A percentile compares a stretch with the other conserved stretches of the same genome.
Conservation (phyloP, 208 protist genomes). For the Wallacemonas sp. region DNA sequence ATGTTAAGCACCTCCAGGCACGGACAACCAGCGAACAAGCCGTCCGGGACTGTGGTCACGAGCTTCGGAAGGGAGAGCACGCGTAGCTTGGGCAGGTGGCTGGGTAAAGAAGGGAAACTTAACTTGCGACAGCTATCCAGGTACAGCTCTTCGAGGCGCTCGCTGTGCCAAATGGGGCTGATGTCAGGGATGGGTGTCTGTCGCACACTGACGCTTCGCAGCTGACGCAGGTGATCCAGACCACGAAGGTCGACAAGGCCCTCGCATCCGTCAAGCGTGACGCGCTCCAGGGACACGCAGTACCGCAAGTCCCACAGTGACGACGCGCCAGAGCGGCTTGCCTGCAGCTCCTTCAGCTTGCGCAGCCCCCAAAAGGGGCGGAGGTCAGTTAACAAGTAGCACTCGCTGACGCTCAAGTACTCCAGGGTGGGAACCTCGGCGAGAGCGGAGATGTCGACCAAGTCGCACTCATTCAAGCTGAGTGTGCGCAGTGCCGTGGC, state of each 20-base stretch:
- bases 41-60: not conserved
- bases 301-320: not conserved
- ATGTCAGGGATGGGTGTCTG: slow-evolving; percentile 7
- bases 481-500: not conserved
- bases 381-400: slow-evolving; percentile 9
- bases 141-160: not conserved
- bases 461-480: slow-evolving; percentile 7
- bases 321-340: not conserved
- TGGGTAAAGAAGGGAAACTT: not conserved
- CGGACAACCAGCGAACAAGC: not conserved
- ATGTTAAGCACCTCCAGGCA: not conserved
- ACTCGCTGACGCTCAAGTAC: slow-evolving; percentile 1
- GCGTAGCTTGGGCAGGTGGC: not conserved
- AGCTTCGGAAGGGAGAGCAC: not conserved
- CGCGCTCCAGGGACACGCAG: slow-evolving; percentile 1
- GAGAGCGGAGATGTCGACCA: slow-evolving; percentile 1
- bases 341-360: not conserved
- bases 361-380: not conserved
- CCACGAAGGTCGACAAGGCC: not conserved
- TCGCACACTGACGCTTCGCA: not conserved
- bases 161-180: slow-evolving; percentile 1
- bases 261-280: not conserved
- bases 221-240: not conserved
- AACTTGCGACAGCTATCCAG: not conserved
- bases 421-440: not conserved